Evolutionary conservation across 768 basidiomycete genomes (phyloP), one percentile per base, ranked within the genome.

Genomic region (Imleria badia): DNA sequence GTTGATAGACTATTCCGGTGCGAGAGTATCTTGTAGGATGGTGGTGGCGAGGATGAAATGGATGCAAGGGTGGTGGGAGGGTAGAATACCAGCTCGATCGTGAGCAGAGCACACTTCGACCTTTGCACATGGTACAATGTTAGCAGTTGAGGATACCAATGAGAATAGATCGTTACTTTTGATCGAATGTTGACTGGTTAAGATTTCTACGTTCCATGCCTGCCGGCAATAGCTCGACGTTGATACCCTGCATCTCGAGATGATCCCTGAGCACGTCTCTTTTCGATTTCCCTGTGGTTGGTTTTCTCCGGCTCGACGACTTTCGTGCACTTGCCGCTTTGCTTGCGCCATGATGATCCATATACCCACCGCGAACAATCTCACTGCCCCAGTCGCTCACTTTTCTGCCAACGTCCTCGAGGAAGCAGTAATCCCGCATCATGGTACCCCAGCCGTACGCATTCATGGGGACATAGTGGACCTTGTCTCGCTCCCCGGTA

Each of bases 401-500:
- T 60, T 80, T 85, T 59, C 94, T 73, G 20, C 89, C 84, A 30
- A 93, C 71, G 17, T 92, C 89, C 72, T 97, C 94, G 60, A 97
- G 76, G 67, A 85, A 94, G 39, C 78, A 77, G 68, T 94, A 97
- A 72, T 97, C 94, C 61, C 86, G 81, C 85, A 93, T 89, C 85
- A 96, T 87, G 26, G 81, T 79, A 10, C 91, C 91, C 82, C 89
- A 92, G 6, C 83, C 81, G 64, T 93, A 96, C 61, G 83, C 66
- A 61, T 91, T 93, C 84, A 94, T 87, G 13, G 88, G 82, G 15
- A 94, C 83, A 66, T 85, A 91, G 3, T 78, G 79, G 0, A 76
- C 83, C 63, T 85, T 86, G 73, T 94, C 79, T 51, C 91, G 85
- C 55, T 82, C 75, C 12, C 91, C 92, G 0, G 81, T 79, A 66